phyloP scores from a whole-genome alignment of 305 asterid genomes.

The Fraxinus paxiana region DNA sequence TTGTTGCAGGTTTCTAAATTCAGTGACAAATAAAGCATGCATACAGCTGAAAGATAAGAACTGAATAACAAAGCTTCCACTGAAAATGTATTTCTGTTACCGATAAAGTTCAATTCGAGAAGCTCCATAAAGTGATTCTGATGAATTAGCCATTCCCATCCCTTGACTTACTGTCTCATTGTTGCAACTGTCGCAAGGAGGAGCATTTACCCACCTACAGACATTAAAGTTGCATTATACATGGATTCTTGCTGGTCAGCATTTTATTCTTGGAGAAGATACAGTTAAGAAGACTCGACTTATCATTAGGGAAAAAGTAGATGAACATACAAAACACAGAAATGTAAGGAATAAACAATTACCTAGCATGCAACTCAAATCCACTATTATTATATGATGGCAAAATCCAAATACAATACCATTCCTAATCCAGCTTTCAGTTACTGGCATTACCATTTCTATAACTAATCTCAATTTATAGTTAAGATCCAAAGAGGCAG shows the following conservation, averaged over 20 bases:
- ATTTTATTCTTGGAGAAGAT: slow-evolving; percentile 16
- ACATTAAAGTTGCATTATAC: slow-evolving; percentile 17
- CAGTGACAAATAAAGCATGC: slow-evolving; percentile 3
- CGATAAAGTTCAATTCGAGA: slow-evolving; percentile 80
- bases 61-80: not conserved
- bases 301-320: not conserved
- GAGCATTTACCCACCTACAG: slow-evolving; percentile 88
- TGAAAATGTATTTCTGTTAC: slow-evolving; percentile 33
- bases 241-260: slow-evolving; percentile 15
- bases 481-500: slow-evolving; percentile 2
- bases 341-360: slow-evolving; percentile 8
- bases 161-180: slow-evolving; percentile 65
- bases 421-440: slow-evolving; percentile 16
- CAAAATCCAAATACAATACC: not conserved
- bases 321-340: slow-evolving; percentile 18
- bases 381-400: not conserved
- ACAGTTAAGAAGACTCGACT: not conserved
- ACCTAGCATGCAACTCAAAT: not conserved
- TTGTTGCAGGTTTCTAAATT: slow-evolving; percentile 17
- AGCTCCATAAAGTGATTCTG: slow-evolving; percentile 67
- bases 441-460: not conserved
- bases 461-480: not conserved
- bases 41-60: slow-evolving; percentile 13
- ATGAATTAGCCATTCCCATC: slow-evolving; percentile 61
- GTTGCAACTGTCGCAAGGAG: slow-evolving; percentile 78